A percentile compares a stretch with the other conserved stretches of the same genome.
These are phyloP conservation scores for Penicillium thymicola DNA, from an alignment of 2,329 filamentous ascomycete genomes.

Conservation along the genomic window DNA sequence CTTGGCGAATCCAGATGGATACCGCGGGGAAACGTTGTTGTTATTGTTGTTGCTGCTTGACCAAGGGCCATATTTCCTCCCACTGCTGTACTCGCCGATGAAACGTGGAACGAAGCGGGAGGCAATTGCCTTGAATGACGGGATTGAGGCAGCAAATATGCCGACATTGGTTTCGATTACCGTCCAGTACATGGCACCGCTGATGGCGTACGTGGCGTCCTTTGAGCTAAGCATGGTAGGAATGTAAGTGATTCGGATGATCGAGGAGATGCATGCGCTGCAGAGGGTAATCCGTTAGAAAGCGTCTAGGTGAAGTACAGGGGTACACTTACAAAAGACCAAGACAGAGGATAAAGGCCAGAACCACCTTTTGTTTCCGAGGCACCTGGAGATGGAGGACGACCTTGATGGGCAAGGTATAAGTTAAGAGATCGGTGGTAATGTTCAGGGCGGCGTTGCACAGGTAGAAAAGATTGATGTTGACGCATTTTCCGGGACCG, in stretches of 20 bases:
- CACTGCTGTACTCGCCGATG: conserved; percentile 32
- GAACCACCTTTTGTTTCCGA: conserved; percentile 45
- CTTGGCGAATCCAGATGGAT: conserved; percentile 29
- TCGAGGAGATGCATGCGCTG: conserved; percentile 47
- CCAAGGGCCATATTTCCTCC: conserved; percentile 25
- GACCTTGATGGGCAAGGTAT: conserved; percentile 51
- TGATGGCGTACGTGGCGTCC: conserved; percentile 38
- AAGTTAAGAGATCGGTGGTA: conserved; percentile 56
- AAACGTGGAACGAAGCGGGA: conserved; percentile 45
- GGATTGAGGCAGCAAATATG: conserved; percentile 44
- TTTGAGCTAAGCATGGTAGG: conserved; percentile 41
- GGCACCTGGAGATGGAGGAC: conserved; percentile 49
- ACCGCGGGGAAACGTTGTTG: conserved; percentile 14
- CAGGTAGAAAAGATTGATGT: conserved; percentile 51
- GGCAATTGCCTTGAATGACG: conserved; percentile 41
- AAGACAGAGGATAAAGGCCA: conserved; percentile 50
- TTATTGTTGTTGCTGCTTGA: conserved; percentile 6
- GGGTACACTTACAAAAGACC: conserved; percentile 44
- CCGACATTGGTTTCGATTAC: conserved; percentile 44
- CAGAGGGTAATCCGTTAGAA: background rate
- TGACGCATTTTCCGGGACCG: conserved; percentile 42
- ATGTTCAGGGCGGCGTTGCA: conserved; percentile 59
- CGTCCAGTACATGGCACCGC: conserved; percentile 47
- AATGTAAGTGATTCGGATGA: conserved; percentile 48
- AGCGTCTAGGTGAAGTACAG: background rate